Evolutionary conservation across 257 asterid species (phyloP).

Genomic region (Euphrasia confusa): DNA sequence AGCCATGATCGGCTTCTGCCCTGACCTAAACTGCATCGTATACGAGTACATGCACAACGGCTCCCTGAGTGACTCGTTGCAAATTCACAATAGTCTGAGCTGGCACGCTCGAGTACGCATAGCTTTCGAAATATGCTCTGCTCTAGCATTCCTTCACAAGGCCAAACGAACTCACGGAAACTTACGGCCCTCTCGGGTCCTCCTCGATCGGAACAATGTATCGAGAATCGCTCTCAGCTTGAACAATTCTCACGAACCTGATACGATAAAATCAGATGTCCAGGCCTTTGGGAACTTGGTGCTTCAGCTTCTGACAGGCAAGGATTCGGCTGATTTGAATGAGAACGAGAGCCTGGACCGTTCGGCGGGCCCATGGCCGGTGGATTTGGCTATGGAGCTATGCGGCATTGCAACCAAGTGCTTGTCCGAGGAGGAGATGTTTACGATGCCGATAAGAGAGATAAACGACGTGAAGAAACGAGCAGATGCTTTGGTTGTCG

Average conservation of each 20-base stretch:
- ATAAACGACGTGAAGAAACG: constrained; percentile 38
- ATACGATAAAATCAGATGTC: constrained; percentile 33
- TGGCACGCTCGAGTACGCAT: constrained; percentile 55
- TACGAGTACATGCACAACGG: constrained; percentile 59
- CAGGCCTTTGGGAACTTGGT: constrained; percentile 53
- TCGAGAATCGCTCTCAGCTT: constrained; percentile 37
- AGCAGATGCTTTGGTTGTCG: constrained; percentile 41
- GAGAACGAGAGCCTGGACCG: constrained; percentile 33
- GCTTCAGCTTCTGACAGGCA: constrained; percentile 56
- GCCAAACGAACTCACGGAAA: constrained; percentile 55
- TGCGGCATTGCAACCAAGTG: constrained; percentile 47
- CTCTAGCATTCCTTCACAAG: constrained; percentile 55
- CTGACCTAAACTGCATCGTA: constrained; percentile 50
- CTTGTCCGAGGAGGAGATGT: constrained; percentile 25
- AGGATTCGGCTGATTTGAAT: constrained; percentile 38
- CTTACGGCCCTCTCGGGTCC: constrained; percentile 54
- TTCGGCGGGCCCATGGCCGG: constrained; percentile 59
- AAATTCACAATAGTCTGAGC: constrained; percentile 32
- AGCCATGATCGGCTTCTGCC: constrained; percentile 57
- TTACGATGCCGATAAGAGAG: constrained; percentile 34
- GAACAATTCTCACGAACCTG: constrained; percentile 24
- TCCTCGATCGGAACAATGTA: constrained; percentile 49
- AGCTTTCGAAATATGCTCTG: constrained; percentile 55
- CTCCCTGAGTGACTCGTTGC: constrained; percentile 46
- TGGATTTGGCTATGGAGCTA: constrained; percentile 57